These are phyloP conservation scores for Dicorynia guianensis DNA, from an alignment of 306 rosid species.

Conservation along the genomic window DNA sequence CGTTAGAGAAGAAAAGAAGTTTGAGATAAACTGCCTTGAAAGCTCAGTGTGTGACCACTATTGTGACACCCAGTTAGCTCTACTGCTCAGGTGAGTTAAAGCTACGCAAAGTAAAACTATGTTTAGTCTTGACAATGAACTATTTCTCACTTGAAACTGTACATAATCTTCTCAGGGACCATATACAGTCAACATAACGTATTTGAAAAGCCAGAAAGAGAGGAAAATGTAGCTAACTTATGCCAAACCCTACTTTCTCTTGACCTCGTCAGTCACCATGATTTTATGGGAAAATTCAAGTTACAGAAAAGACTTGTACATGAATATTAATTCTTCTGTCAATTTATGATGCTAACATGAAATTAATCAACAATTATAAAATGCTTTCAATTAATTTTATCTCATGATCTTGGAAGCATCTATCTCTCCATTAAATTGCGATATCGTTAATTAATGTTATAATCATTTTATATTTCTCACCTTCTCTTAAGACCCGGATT, in stretches of 20 bases:
- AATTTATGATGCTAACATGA: constrained; percentile 15
- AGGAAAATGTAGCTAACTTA: constrained; percentile 25
- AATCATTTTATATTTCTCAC: constrained; percentile 33
- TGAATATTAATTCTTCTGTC: neutral
- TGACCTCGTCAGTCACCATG: neutral
- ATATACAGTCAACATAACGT: constrained; percentile 33
- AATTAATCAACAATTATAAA: neutral
- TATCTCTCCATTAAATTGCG: neutral
- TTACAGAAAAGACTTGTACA: neutral
- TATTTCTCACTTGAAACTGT: constrained; percentile 39
- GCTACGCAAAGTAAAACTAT: constrained; percentile 30
- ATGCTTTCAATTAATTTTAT: neutral
- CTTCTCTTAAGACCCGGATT: constrained; percentile 76
- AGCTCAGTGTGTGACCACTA: constrained; percentile 47
- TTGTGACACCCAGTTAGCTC: constrained; percentile 43
- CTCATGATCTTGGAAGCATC: constrained; percentile 27
- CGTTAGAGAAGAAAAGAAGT: constrained; percentile 37
- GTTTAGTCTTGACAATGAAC: constrained; percentile 30
- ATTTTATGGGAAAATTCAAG: constrained; percentile 31
- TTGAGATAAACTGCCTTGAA: constrained; percentile 42
- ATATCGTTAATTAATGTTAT: neutral
- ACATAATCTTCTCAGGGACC: constrained; percentile 9
- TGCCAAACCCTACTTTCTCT: constrained; percentile 43
- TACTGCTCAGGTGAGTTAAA: constrained; percentile 37
- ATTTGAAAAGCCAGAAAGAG: neutral